phyloP scores from a whole-genome alignment of 306 rosid genomes.

The Crataegus laevigata region DNA sequence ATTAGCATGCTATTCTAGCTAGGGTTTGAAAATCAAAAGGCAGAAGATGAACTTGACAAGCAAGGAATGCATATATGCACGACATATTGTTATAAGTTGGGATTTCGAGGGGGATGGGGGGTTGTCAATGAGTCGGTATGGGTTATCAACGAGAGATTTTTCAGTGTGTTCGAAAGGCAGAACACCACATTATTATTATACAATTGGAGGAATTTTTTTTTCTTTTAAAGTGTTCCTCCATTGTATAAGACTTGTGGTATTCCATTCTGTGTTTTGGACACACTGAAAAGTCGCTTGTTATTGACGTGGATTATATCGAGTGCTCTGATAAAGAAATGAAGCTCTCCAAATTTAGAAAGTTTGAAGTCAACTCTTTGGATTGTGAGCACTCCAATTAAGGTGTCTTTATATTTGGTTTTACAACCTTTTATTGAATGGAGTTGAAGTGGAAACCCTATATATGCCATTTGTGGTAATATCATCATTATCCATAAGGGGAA shows the following conservation, averaged over 20 bases:
- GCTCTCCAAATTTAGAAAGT: not conserved
- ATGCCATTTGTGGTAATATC: not conserved
- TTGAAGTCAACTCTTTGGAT: not conserved
- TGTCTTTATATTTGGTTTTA: not conserved
- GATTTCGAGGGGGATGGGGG: constrained; percentile 11
- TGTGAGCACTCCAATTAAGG: constrained; percentile 8
- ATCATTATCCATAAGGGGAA: not conserved
- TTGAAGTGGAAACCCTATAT: not conserved
- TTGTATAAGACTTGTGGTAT: no score
- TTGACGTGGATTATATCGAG: not conserved
- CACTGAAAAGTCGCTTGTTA: not conserved
- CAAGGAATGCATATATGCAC: not conserved
- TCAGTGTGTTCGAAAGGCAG: no score
- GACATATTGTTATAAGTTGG: not conserved
- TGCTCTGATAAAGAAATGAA: not conserved
- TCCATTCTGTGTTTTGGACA: no score
- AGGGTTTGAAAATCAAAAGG: not conserved
- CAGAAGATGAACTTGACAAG: not conserved
- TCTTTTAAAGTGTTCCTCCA: no score
- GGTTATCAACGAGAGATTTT: not conserved
- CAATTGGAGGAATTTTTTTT: no score
- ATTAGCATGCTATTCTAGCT: not conserved
- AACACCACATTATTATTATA: no score
- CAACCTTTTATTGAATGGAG: not conserved
- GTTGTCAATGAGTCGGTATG: constrained; percentile 5